These are phyloP conservation scores for Aspergillus sp. DNA, from an alignment of 2,329 filamentous ascomycete genomes.

Conservation along the genomic window DNA sequence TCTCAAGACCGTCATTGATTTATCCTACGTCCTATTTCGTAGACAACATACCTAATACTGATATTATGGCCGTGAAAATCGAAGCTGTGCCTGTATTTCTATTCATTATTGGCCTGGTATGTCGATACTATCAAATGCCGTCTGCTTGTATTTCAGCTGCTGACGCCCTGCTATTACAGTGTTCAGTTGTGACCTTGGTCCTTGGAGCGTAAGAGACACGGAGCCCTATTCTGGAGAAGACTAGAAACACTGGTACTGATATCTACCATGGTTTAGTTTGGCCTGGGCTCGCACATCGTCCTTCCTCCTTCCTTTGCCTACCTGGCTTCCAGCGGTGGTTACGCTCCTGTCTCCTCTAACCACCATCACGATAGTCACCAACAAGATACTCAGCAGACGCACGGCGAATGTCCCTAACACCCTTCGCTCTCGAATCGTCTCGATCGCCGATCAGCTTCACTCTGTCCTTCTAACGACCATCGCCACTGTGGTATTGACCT, in stretches of 20 bases:
- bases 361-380: conserved; percentile 5
- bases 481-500: conserved; percentile 22
- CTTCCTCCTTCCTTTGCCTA: conserved; percentile 18
- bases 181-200: conserved; percentile 3
- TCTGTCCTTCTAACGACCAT: conserved; percentile 20
- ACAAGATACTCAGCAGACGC: neutral
- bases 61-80: neutral
- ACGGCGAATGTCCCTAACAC: neutral
- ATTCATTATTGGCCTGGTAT: neutral
- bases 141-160: neutral
- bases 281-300: conserved; percentile 19
- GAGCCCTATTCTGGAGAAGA: too few species aligned
- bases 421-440: conserved; percentile 2
- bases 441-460: conserved; percentile 11
- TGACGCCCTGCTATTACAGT: neutral
- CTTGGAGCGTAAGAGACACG: conserved; percentile 15
- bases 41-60: neutral
- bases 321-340: conserved; percentile 14
- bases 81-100: neutral
- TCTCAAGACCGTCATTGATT: too few species aligned
- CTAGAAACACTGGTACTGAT: too few species aligned
- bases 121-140: neutral
- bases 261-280: conserved; percentile 3
- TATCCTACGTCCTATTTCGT: too few species aligned
- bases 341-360: conserved; percentile 14